These are phyloP conservation scores for Acidomyces sp. DNA, from an alignment of 495 filamentous ascomycete genomes.

Conservation along the genomic window DNA sequence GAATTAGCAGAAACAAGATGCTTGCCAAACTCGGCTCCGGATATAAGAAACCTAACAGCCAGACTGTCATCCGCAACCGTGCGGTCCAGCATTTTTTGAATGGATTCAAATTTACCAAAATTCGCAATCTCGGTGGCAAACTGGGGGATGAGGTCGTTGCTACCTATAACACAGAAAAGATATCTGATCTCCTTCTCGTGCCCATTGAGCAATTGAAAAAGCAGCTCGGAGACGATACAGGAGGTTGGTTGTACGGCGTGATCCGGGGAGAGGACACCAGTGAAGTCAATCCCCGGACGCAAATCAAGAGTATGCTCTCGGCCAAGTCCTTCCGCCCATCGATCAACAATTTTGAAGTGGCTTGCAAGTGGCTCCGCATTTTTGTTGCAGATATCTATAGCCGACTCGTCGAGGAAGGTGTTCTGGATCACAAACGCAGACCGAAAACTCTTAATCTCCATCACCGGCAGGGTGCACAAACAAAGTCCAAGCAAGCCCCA, in stretches of 20 bases:
- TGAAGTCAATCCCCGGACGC: constrained; percentile 81
- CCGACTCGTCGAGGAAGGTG: constrained; percentile 80
- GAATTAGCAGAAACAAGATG: constrained; percentile 85
- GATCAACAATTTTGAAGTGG: constrained; percentile 71
- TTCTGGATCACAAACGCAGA: constrained; percentile 74
- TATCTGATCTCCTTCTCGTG: constrained; percentile 61
- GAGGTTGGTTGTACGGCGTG: constrained; percentile 73
- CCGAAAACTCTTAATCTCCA: constrained; percentile 76
- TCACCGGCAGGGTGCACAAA: constrained; percentile 56
- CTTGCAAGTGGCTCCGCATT: constrained; percentile 73
- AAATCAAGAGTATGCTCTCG: constrained; percentile 96
- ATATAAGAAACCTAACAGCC: constrained; percentile 83
- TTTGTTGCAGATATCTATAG: constrained; percentile 88
- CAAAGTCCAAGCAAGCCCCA: constrained; percentile 55
- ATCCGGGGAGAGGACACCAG: constrained; percentile 76
- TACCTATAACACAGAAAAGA: constrained; percentile 63
- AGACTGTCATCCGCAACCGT: constrained; percentile 78
- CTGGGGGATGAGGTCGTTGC: constrained; percentile 72
- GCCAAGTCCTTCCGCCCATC: constrained; percentile 88
- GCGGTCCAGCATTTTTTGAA: constrained; percentile 69
- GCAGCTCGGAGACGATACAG: constrained; percentile 74
- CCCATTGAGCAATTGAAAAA: constrained; percentile 65
- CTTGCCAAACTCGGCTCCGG: constrained; percentile 84
- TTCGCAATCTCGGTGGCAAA: constrained; percentile 92
- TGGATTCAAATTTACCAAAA: constrained; percentile 88